Evolutionary conservation across 208 protist species (phyloP), one percentile per base, ranked within the genome.

Genomic region (Jaenimonas drosophilae): DNA sequence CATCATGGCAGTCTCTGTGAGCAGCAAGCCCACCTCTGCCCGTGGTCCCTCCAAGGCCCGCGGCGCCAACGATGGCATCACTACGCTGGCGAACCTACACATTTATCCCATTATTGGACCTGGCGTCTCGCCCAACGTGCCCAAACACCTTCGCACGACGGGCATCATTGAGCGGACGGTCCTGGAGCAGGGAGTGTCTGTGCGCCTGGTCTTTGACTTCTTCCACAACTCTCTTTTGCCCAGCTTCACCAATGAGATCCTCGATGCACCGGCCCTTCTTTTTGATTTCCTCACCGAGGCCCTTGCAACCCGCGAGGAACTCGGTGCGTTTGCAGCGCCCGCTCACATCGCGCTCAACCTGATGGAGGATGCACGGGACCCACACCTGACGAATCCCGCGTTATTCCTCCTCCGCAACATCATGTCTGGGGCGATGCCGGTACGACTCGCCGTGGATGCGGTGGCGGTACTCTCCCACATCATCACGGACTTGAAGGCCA

Each of bases 281-380:
- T 29, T 62, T 14, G 32, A 54, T 0, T 76, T 64, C 46, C 28
- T 63, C 11, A 12, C 24, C 3, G 37, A 55, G 11, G 24, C 31
- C 28, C 57, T 76, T 28, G 19, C 46, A 27, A 55, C 16, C 28
- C 60, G 50, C 23, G 55, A 63, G 23, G 45, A 39, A 2, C 33
- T 70, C 24, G 12, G 7, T 23, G 20, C 11, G 1, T 87, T 76
- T 56, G 11, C 42, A n/a, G 56, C 44, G 39, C 51, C 59, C 0
- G 38, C 75, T 9, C 76, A 91, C 43, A 44, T 91, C 24, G 64
- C 76, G 12, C 70, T 86, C 30, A 91, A 91, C 50, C 47, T 91
- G 4, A 36, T 59, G 17, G 42, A 69, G 6, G 68, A 88, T 20
- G 52, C 66, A 4, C 41, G 52, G 27, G 45, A 63, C 17, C 54